Evolutionary conservation across 345 rosid species (phyloP).

Genomic region (Eucalyptus guilfoylei): DNA sequence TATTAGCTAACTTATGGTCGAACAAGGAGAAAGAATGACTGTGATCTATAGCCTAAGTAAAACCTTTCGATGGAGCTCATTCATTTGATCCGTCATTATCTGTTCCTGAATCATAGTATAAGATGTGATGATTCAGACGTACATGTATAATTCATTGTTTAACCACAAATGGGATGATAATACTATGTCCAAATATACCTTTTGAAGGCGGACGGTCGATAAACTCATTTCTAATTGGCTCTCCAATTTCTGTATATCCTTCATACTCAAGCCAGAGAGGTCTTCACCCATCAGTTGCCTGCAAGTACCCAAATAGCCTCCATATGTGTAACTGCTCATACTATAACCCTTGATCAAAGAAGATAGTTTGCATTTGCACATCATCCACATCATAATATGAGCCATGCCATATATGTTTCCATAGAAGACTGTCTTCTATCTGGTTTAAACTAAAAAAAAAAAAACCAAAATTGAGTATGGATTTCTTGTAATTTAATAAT

Average conservation of each 20-base stretch:
- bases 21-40: neutral
- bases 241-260: neutral
- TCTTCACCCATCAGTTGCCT: conserved; percentile 1
- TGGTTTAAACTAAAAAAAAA: neutral
- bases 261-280: neutral
- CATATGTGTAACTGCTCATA: neutral
- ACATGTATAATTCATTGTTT: neutral
- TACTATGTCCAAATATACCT: neutral
- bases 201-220: neutral
- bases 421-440: neutral
- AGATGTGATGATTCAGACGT: neutral
- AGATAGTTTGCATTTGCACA: neutral
- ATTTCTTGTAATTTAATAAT: neutral
- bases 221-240: neutral
- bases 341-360: neutral
- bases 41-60: neutral
- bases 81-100: neutral
- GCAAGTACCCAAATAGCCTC: neutral
- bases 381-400: neutral
- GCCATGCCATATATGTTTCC: neutral
- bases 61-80: neutral
- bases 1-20: neutral
- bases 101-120: neutral
- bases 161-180: neutral
- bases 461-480: neutral